Conservation (phyloP, 331 rosid species). For the Erythrophleum ivorense region DNA sequence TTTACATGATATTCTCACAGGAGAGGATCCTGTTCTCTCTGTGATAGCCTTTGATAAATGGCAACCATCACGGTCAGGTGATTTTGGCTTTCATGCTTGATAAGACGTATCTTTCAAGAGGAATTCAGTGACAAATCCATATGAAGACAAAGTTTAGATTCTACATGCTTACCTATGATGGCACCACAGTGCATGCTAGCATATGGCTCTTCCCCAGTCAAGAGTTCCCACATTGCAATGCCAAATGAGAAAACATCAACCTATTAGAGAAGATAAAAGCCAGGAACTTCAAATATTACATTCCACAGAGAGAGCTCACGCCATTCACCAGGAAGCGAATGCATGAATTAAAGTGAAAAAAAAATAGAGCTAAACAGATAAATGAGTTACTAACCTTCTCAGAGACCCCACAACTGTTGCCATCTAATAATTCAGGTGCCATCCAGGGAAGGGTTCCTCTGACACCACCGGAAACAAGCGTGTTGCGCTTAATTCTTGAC, state of each 20-base stretch:
- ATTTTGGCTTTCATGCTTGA: conserved; percentile 11
- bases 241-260: conserved; percentile 96
- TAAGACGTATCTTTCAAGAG: conserved; percentile 6
- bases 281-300: conserved; percentile 16
- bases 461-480: conserved; percentile 95
- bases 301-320: conserved; percentile 5
- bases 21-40: no score
- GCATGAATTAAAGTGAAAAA: conserved; percentile 22
- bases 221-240: conserved; percentile 93
- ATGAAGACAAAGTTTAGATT: background rate
- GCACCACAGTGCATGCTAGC: conserved; percentile 96
- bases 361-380: background rate
- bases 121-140: conserved; percentile 1
- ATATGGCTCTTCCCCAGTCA: conserved; percentile 95
- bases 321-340: conserved; percentile 1
- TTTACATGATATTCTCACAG: background rate
- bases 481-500: conserved; percentile 87
- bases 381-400: conserved; percentile 72
- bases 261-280: conserved; percentile 46
- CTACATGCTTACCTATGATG: conserved; percentile 69
- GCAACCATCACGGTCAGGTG: background rate
- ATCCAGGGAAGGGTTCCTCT: conserved; percentile 99
- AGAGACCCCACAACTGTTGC: conserved; percentile 81
- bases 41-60: no score
- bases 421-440: conserved; percentile 93